These are phyloP conservation scores for Venturia effusa DNA, from an alignment of 2,329 filamentous ascomycete genomes.

Conservation along the genomic window DNA sequence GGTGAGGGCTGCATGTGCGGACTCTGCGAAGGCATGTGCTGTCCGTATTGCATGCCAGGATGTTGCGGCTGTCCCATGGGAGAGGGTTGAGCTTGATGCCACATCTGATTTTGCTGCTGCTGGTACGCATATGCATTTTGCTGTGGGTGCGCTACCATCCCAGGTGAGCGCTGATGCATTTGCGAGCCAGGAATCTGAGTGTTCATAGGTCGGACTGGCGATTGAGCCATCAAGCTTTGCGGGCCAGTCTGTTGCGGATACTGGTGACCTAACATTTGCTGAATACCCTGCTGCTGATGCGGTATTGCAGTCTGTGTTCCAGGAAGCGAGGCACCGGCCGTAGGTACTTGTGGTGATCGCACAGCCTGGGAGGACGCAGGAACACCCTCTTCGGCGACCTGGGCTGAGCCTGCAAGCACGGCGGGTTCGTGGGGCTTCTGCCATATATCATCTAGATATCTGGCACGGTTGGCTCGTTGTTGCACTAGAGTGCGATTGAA, in stretches of 20 bases:
- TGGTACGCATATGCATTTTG: constrained; percentile 36
- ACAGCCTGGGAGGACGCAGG: constrained; percentile 31
- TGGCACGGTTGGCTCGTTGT: constrained; percentile 65
- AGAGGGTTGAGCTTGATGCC: constrained; percentile 38
- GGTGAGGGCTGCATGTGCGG: constrained; percentile 37
- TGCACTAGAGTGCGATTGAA: constrained; percentile 78
- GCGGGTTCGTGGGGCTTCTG: constrained; percentile 72
- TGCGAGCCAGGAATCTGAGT: constrained; percentile 48
- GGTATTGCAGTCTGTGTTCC: constrained; percentile 46
- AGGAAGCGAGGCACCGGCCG: constrained; percentile 44
- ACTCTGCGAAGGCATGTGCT: constrained; percentile 23
- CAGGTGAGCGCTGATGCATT: constrained; percentile 57
- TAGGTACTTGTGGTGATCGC: constrained; percentile 43
- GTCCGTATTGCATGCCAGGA: constrained; percentile 31
- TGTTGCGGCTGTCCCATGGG: constrained; percentile 33
- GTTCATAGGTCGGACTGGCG: constrained; percentile 60
- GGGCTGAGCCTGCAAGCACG: constrained; percentile 24
- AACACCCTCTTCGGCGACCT: constrained; percentile 27
- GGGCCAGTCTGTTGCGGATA: constrained; percentile 64
- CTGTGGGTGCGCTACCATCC: constrained; percentile 32
- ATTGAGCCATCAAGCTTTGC: constrained; percentile 61
- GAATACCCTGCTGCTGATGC: constrained; percentile 46
- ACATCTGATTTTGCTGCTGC: constrained; percentile 32
- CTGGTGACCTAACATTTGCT: constrained; percentile 51
- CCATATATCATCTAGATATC: constrained; percentile 76